Base-by-base conservation (phyloP, 2,329 filamentous ascomycete species). In the Penicillium fuscoglaucum region DNA sequence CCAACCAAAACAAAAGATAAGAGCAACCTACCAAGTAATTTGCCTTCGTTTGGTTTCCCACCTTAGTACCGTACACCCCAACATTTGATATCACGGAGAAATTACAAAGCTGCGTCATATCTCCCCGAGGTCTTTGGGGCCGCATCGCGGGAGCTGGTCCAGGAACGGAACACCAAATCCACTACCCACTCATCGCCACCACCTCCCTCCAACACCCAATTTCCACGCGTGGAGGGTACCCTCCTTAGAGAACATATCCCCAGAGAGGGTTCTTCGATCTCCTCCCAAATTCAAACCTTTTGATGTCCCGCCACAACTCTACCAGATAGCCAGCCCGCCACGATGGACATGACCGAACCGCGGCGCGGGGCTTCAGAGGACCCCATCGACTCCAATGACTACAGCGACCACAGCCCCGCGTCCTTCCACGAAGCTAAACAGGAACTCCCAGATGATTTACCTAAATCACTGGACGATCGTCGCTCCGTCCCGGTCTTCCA, bases 391-490 rank as follows among this genome's bases (percentile, higher is more conserved):
- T 61, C 58, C 57, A 41, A 58, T 43, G 39, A 55, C 43, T 61
- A 68, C 50, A 60, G 64, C 21, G 57, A 63, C 50, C 60, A 64
- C 28, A 63, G 64, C 61, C 66, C 64, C 52, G 60, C 45, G 63
- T 66, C 46, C 44, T 60, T 50, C 55, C 62, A 53, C 60, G 59
- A 55, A 63, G 54, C 43, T 59, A 69, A 48, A 62, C 67, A 63
- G 58, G 74, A 78, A 61, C 85, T 98, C 51, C 95, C 95, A 41
- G 79, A 84, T 66, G 95, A 99, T 76, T 84, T 99, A 37, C 95
- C 95, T 12, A 95, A 85, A 66, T 96, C 93, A 13, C 84, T 99
- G 55, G 89, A 99, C 75, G 95, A 99, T 79, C 87, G 95, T 60
- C 85, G 88, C 67, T 83, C 83, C 69, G 84, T 89, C 35, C 84